Conservation (phyloP, 441 rosid genomes). For the Erodium trifolium region DNA sequence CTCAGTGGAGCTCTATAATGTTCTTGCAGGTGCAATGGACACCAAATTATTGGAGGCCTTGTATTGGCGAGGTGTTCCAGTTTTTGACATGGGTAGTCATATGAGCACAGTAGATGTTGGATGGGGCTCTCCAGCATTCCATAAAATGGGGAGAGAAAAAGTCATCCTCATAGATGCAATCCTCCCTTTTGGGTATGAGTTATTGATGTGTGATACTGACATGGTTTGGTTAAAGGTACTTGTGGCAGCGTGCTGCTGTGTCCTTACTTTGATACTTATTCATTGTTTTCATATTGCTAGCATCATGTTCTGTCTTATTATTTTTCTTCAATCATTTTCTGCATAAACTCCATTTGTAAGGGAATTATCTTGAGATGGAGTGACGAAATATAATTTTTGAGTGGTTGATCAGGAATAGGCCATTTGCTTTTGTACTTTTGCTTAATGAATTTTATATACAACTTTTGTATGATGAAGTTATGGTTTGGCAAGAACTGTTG, state of each 20-base stretch:
- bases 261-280: background rate
- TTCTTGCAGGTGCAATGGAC: slow-evolving; percentile 81
- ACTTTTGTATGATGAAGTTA: background rate
- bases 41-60: slow-evolving; percentile 80
- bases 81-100: slow-evolving; percentile 96
- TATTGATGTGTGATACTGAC: slow-evolving; percentile 96
- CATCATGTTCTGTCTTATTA: background rate
- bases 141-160: slow-evolving; percentile 99
- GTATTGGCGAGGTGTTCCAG: slow-evolving; percentile 96
- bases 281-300: background rate
- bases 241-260: slow-evolving; percentile 4
- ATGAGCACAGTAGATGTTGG: slow-evolving; percentile 93
- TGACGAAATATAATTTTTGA: background rate
- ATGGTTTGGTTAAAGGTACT: slow-evolving; percentile 98
- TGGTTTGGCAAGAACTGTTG: slow-evolving; percentile 8
- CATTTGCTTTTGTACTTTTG: background rate
- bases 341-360: background rate
- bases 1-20: slow-evolving; percentile 7
- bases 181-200: slow-evolving; percentile 79
- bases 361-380: background rate
- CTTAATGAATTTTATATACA: background rate
- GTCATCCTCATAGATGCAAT: slow-evolving; percentile 74
- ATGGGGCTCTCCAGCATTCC: slow-evolving; percentile 94
- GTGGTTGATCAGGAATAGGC: background rate
- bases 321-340: background rate